phyloP scores from a whole-genome alignment of 129 eudicot species.

The Escallonia rubra region DNA sequence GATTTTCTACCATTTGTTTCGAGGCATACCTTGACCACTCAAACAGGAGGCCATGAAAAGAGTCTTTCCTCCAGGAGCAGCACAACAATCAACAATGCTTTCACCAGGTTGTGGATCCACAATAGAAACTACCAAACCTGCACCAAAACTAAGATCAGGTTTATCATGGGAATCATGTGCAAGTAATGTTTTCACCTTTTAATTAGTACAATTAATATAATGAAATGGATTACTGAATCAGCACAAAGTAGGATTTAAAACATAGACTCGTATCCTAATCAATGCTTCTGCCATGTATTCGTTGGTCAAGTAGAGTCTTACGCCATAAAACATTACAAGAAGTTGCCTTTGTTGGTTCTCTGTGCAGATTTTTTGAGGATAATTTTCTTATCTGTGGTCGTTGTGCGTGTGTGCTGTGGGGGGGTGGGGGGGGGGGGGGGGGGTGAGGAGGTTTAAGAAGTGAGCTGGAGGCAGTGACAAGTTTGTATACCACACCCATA shows the following conservation, averaged over 20 bases:
- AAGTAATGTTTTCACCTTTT: background rate
- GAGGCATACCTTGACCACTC: constrained; percentile 55
- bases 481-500: no score
- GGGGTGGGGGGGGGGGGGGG: no score
- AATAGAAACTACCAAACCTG: constrained; percentile 82
- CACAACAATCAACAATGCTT: constrained; percentile 83
- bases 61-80: constrained; percentile 99
- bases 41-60: constrained; percentile 85
- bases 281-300: no score
- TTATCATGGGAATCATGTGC: background rate
- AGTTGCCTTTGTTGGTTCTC: no score
- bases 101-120: constrained; percentile 92
- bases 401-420: no score
- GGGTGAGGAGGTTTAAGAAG: no score
- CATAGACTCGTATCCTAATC: background rate
- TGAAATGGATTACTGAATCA: background rate
- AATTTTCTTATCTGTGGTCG: no score
- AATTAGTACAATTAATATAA: background rate
- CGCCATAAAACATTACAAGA: no score
- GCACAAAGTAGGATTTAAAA: background rate
- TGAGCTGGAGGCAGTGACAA: no score
- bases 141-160: constrained; percentile 16
- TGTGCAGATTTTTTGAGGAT: no score
- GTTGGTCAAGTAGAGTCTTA: no score
- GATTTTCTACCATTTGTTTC: no score